Evolutionary conservation across 768 basidiomycete genomes (phyloP).

Genomic region (Podaxis sp.): DNA sequence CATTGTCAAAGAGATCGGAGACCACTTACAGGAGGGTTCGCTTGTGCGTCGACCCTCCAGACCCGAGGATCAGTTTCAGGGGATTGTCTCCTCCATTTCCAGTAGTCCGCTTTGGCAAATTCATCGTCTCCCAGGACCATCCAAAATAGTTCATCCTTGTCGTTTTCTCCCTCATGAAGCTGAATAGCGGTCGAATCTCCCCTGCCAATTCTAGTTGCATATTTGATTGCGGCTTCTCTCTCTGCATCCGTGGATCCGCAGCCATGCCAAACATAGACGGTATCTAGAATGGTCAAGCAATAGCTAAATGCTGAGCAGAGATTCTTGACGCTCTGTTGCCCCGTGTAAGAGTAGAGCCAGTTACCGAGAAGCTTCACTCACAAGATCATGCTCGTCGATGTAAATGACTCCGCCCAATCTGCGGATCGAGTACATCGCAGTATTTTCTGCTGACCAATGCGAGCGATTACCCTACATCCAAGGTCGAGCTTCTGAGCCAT

Average conservation of each 20-base stretch:
- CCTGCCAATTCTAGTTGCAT: slow-evolving; percentile 49
- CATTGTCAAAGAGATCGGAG: neutral
- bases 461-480: slow-evolving; percentile 58
- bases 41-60: slow-evolving; percentile 54
- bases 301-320: slow-evolving; percentile 87
- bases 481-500: neutral
- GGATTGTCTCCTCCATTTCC: slow-evolving; percentile 66
- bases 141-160: slow-evolving; percentile 82
- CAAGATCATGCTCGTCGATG: slow-evolving; percentile 75
- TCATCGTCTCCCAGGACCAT: slow-evolving; percentile 76
- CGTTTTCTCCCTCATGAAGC: slow-evolving; percentile 63
- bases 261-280: slow-evolving; percentile 82
- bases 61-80: slow-evolving; percentile 45
- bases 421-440: slow-evolving; percentile 77
- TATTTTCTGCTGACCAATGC: slow-evolving; percentile 80
- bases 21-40: slow-evolving; percentile 40
- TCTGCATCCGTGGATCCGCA: slow-evolving; percentile 63
- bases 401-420: slow-evolving; percentile 46
- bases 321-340: slow-evolving; percentile 53
- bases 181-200: slow-evolving; percentile 42
- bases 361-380: slow-evolving; percentile 29
- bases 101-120: slow-evolving; percentile 80
- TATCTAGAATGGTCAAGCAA: slow-evolving; percentile 68
- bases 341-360: neutral
- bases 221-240: slow-evolving; percentile 59